Conservation (phyloP, 1,284 basidiomycete species). For the Apiotrichum siamense region DNA sequence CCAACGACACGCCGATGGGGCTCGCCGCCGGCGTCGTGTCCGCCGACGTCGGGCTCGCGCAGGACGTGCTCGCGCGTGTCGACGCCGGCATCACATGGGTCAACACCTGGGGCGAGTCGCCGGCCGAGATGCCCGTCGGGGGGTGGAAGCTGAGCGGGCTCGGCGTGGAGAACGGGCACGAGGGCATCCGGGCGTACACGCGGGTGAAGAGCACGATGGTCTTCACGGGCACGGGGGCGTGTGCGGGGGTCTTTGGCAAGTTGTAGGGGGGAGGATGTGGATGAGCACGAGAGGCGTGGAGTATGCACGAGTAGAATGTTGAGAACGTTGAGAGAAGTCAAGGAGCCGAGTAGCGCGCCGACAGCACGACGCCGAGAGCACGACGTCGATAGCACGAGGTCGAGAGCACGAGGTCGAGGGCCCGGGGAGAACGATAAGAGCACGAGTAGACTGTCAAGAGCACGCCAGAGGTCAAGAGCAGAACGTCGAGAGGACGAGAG, state of each 20-base stretch:
- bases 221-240: constrained; percentile 9
- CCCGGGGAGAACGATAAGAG: too few species aligned
- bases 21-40: constrained; percentile 83
- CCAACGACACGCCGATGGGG: constrained; percentile 79
- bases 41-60: constrained; percentile 73
- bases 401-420: too few species aligned
- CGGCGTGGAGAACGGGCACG: constrained; percentile 18
- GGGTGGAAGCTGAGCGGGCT: constrained; percentile 20
- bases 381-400: too few species aligned
- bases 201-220: constrained; percentile 15
- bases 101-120: constrained; percentile 22
- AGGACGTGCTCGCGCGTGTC: constrained; percentile 70
- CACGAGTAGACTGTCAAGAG: too few species aligned
- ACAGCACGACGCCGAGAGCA: too few species aligned
- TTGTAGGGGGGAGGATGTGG: too few species aligned
- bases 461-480: too few species aligned
- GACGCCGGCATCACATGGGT: constrained; percentile 67
- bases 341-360: too few species aligned
- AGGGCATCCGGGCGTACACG: constrained; percentile 19
- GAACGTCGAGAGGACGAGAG: too few species aligned
- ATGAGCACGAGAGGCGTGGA: too few species aligned
- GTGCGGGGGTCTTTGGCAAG: constrained; percentile 13
- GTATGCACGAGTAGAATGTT: too few species aligned
- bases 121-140: constrained; percentile 19
- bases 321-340: too few species aligned